These are phyloP conservation scores for Cymbopogon flexuosus DNA, from an alignment of 202 grass and related monocot species.

Conservation along the genomic window DNA sequence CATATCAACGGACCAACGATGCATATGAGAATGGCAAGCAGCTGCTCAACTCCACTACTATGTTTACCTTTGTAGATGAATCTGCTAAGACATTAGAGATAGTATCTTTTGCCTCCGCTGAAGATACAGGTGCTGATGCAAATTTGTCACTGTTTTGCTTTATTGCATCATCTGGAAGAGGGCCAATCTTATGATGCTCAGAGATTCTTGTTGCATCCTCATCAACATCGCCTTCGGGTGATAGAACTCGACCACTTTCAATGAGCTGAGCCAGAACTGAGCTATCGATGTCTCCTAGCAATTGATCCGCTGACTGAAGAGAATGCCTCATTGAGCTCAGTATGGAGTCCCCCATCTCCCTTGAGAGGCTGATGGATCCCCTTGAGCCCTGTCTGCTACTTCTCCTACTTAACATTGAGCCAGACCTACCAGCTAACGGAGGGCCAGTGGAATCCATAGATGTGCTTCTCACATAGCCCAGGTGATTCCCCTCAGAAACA, in stretches of 20 bases:
- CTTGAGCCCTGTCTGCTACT: conserved; percentile 44
- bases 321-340: conserved; percentile 69
- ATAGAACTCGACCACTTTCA: conserved; percentile 53
- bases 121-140: conserved; percentile 6
- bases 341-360: conserved; percentile 53
- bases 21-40: neutral
- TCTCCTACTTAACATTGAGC: conserved; percentile 41
- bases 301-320: conserved; percentile 52
- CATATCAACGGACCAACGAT: neutral
- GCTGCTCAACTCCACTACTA: conserved; percentile 1
- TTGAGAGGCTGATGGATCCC: conserved; percentile 52
- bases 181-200: conserved; percentile 27
- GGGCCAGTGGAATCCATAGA: conserved; percentile 41
- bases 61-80: conserved; percentile 29
- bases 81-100: neutral
- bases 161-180: conserved; percentile 36
- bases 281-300: conserved; percentile 55
- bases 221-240: conserved; percentile 26
- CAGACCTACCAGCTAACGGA: conserved; percentile 33
- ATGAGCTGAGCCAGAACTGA: conserved; percentile 59
- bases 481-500: neutral
- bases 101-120: conserved; percentile 12
- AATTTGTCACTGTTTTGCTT: conserved; percentile 5
- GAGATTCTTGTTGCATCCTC: conserved; percentile 27
- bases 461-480: conserved; percentile 33